phyloP scores from a whole-genome alignment of 208 protist genomes.

The Trypanosoma platydactyli region DNA sequence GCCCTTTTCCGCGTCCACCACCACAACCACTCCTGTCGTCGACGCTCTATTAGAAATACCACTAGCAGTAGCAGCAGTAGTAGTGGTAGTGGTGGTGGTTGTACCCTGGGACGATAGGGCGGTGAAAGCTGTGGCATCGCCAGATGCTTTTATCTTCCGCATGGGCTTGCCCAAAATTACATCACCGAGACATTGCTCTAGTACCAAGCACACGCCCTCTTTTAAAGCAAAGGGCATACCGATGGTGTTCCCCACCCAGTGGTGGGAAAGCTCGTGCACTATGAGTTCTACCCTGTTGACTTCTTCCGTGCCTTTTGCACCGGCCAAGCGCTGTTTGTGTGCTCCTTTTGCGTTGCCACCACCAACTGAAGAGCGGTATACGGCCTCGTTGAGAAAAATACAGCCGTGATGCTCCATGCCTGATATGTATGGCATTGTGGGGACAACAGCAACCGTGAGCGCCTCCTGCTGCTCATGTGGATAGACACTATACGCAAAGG shows the following conservation, averaged over 20 bases:
- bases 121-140: not conserved
- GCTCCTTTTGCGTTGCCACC: constrained; percentile 5
- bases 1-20: constrained; percentile 47
- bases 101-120: not conserved
- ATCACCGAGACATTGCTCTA: constrained; percentile 71
- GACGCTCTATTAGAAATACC: constrained; percentile 7
- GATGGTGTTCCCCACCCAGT: constrained; percentile 85
- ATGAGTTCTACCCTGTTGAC: constrained; percentile 58
- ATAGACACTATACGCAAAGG: not conserved
- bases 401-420: constrained; percentile 89
- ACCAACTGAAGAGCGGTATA: constrained; percentile 30
- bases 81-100: too few relatives aligned
- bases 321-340: not conserved
- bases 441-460: constrained; percentile 57
- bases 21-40: not conserved
- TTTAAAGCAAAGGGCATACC: constrained; percentile 84
- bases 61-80: not conserved
- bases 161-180: constrained; percentile 43
- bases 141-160: constrained; percentile 16
- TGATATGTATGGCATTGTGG: constrained; percentile 79
- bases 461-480: constrained; percentile 1
- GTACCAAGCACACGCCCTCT: constrained; percentile 83
- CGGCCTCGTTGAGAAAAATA: constrained; percentile 78
- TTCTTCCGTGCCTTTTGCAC: constrained; percentile 23
- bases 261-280: constrained; percentile 85